These are phyloP conservation scores for Coniferiporia weirii DNA, from an alignment of 1,284 basidiomycete species.

Conservation along the genomic window DNA sequence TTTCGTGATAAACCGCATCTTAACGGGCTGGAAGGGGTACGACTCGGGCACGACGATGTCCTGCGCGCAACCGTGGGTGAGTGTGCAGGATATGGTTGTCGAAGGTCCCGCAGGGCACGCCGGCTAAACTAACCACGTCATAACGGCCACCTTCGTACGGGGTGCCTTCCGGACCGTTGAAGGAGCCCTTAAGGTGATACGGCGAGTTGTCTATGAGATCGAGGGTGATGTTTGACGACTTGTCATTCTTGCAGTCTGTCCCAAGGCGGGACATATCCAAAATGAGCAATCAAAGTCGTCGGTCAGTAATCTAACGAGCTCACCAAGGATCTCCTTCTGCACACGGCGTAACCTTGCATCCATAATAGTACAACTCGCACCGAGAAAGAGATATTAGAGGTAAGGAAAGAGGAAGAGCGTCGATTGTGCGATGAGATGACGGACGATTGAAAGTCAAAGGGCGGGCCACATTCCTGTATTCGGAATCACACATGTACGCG, in stretches of 20 bases:
- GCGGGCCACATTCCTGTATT: neutral
- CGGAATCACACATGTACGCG: neutral
- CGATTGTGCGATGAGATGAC: neutral
- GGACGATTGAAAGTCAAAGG: neutral
- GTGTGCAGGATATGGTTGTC: neutral
- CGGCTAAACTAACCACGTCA: constrained; percentile 70
- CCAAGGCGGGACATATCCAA: neutral
- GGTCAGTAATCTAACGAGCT: constrained; percentile 21
- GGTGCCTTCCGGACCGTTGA: constrained; percentile 89
- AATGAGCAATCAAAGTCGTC: neutral
- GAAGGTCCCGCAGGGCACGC: neutral
- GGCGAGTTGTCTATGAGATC: constrained; percentile 84
- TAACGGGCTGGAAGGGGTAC: constrained; percentile 96
- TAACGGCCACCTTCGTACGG: constrained; percentile 93
- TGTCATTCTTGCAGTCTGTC: constrained; percentile 91
- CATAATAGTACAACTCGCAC: constrained; percentile 33
- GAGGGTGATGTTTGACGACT: constrained; percentile 78
- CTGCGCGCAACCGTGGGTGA: constrained; percentile 34
- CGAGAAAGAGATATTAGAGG: neutral
- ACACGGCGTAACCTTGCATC: constrained; percentile 86
- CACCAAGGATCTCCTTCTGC: constrained; percentile 88
- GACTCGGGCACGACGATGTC: constrained; percentile 93
- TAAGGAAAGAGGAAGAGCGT: neutral
- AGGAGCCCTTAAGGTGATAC: constrained; percentile 85
- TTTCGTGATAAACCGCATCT: constrained; percentile 97